Percentiles rank a stretch among this genome's conserved stretches.
Evolutionary conservation across 192 early-diverging fungal species (phyloP).

Genomic region (Gigaspora rosea): DNA sequence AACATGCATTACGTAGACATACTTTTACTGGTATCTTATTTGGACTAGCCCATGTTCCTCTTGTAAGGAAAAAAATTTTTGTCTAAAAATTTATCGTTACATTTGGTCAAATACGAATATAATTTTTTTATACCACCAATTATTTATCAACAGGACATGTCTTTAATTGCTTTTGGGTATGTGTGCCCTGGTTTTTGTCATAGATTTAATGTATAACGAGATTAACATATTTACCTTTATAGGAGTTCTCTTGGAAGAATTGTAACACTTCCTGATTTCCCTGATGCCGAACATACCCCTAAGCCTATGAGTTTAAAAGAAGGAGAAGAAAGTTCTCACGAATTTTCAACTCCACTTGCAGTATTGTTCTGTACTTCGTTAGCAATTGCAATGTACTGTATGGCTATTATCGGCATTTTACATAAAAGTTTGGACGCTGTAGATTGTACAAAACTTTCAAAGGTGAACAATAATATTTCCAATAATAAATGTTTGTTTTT

Average conservation of each 20-base stretch:
- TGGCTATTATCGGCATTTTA: conserved; percentile 31
- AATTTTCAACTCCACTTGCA: background rate
- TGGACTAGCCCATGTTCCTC: conserved; percentile 35
- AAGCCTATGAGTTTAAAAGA: background rate
- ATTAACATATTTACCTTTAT: background rate
- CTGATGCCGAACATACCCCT: conserved; percentile 1
- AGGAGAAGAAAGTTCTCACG: too few relatives aligned
- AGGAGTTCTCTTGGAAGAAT: conserved; percentile 11
- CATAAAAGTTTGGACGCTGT: conserved; percentile 33
- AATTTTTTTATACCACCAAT: background rate
- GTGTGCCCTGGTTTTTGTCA: background rate
- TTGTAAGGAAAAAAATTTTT: conserved; percentile 8
- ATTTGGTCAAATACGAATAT: background rate
- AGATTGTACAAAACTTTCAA: conserved; percentile 27
- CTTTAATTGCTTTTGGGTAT: conserved; percentile 27
- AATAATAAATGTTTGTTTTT: too few relatives aligned
- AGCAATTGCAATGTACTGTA: conserved; percentile 21
- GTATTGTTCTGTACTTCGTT: conserved; percentile 29
- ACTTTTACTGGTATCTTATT: conserved; percentile 41
- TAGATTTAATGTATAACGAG: background rate
- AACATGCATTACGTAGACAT: conserved; percentile 40
- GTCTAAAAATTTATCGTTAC: background rate
- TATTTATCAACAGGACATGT: conserved; percentile 15
- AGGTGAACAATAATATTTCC: conserved; percentile 12
- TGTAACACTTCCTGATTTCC: conserved; percentile 23